Conservation (phyloP, 768 basidiomycete species). For the Suillus fuscotomentosus region DNA sequence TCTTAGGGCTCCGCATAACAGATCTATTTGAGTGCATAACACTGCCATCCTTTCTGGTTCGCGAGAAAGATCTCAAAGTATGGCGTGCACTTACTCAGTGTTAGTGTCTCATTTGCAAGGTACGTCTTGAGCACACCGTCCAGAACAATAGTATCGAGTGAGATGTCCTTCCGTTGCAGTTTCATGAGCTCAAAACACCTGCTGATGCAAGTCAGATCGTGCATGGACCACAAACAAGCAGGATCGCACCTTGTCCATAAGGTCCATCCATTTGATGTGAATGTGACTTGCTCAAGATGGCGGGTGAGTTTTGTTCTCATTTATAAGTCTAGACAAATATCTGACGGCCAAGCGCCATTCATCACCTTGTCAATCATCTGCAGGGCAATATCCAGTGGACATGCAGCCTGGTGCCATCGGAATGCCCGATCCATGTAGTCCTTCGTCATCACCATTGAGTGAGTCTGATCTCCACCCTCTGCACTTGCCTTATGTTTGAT, state of each 20-base stretch:
- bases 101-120: not conserved
- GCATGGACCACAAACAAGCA: slow-evolving; percentile 4
- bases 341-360: not conserved
- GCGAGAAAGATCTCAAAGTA: slow-evolving; percentile 21
- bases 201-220: slow-evolving; percentile 20
- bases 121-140: slow-evolving; percentile 5
- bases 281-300: not conserved
- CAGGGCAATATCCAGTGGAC: not conserved
- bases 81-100: slow-evolving; percentile 10
- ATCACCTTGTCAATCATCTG: not conserved
- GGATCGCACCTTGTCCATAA: slow-evolving; percentile 1
- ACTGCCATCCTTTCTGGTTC: slow-evolving; percentile 25
- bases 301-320: not conserved
- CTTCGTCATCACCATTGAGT: slow-evolving; percentile 27
- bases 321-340: not conserved
- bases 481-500: slow-evolving; percentile 20
- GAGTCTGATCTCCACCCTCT: slow-evolving; percentile 20
- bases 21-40: too few relatives aligned
- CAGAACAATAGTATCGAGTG: not conserved
- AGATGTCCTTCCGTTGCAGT: slow-evolving; percentile 23
- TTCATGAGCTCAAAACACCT: slow-evolving; percentile 33
- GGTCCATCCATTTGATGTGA: not conserved
- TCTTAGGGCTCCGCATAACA: too few relatives aligned
- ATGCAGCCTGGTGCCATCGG: not conserved
- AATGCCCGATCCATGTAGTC: not conserved